These are phyloP conservation scores for Colletotrichum destructivum DNA, from an alignment of 2,329 filamentous ascomycete genomes.

Conservation along the genomic window DNA sequence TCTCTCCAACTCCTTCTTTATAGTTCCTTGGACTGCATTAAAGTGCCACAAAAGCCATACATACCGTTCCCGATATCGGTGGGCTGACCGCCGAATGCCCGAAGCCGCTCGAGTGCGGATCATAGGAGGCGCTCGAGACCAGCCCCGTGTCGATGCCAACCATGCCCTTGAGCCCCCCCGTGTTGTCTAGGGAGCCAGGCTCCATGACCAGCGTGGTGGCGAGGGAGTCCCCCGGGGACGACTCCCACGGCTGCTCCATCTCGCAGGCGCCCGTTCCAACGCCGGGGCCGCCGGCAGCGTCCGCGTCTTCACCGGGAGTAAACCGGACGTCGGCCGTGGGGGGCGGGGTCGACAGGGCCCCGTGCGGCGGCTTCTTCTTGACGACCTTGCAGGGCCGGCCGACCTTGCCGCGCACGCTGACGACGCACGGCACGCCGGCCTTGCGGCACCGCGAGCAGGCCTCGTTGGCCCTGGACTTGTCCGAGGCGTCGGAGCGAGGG, in stretches of 20 bases:
- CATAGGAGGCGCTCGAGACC: neutral
- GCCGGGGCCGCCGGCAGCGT: neutral
- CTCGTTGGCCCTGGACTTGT: conserved; percentile 37
- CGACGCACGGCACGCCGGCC: conserved; percentile 41
- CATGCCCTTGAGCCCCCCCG: neutral
- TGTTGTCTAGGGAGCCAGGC: neutral
- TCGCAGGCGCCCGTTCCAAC: neutral
- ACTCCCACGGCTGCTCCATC: conserved; percentile 1
- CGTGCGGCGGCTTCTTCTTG: conserved; percentile 34
- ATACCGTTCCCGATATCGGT: neutral
- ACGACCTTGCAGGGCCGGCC: conserved; percentile 36
- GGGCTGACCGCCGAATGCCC: neutral
- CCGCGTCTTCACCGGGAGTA: neutral
- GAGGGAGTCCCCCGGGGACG: neutral
- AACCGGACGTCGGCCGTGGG: neutral
- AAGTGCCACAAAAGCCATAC: too few relatives aligned
- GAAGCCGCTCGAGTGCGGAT: neutral
- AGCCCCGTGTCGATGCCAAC: neutral
- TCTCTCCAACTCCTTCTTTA: too few relatives aligned
- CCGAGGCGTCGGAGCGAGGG: conserved; percentile 15
- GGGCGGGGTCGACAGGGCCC: neutral
- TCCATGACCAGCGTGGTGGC: neutral
- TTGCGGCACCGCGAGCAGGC: conserved; percentile 43
- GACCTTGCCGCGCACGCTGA: conserved; percentile 43
- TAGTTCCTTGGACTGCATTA: too few relatives aligned